A percentile compares a stretch with the other conserved stretches of the same genome.
Conservation (phyloP, 108 stramenopile species). For the Nitzschia sp. region DNA sequence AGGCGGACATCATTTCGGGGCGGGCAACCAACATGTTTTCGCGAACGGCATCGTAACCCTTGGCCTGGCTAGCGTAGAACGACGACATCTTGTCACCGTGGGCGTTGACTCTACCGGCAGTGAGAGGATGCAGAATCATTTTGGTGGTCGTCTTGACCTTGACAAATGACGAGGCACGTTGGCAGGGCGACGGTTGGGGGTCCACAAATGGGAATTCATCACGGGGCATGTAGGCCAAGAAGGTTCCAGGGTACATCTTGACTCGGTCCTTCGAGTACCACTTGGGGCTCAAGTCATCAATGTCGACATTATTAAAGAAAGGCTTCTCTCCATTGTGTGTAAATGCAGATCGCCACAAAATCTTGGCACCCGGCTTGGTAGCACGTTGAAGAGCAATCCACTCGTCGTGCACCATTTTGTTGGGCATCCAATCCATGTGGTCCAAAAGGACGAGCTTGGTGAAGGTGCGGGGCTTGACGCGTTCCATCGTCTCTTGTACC, state of each 20-base stretch:
- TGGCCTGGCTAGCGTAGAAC: constrained; percentile 60
- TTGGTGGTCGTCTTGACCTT: constrained; percentile 60
- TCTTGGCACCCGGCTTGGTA: constrained; percentile 53
- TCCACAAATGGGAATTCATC: constrained; percentile 60
- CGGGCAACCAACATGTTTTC: constrained; percentile 61
- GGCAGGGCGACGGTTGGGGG: constrained; percentile 53
- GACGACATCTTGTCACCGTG: constrained; percentile 67
- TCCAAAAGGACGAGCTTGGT: constrained; percentile 61
- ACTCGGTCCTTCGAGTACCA: constrained; percentile 68
- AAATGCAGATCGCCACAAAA: constrained; percentile 66
- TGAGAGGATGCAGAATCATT: constrained; percentile 65
- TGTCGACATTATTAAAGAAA: constrained; percentile 61
- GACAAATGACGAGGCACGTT: constrained; percentile 40
- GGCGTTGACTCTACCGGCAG: constrained; percentile 45
- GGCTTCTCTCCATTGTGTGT: constrained; percentile 66
- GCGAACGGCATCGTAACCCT: constrained; percentile 64
- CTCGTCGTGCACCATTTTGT: constrained; percentile 56
- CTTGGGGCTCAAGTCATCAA: constrained; percentile 51
- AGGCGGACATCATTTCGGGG: constrained; percentile 63
- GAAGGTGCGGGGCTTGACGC: constrained; percentile 56
- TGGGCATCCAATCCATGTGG: constrained; percentile 75
- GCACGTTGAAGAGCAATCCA: constrained; percentile 67
- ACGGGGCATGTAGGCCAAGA: constrained; percentile 51
- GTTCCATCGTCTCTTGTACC: constrained; percentile 67
- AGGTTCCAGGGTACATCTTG: constrained; percentile 68